Evolutionary conservation across 2,329 filamentous ascomycete species (phyloP), one percentile per base, ranked within the genome.

Genomic region (Lachnellula suecica): DNA sequence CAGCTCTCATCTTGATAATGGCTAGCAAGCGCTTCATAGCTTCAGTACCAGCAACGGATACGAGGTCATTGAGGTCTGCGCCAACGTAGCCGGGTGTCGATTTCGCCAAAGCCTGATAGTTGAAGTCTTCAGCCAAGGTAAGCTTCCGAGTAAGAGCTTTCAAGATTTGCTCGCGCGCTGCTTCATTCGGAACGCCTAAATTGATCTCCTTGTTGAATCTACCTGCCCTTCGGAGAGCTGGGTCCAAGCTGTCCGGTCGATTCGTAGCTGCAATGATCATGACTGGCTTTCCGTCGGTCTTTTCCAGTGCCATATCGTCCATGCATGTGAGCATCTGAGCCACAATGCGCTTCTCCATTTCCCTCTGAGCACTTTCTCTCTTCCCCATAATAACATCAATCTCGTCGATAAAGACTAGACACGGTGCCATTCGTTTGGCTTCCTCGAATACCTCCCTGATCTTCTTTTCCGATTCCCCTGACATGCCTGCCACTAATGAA

Each of bases 241-340:
- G 86, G 64, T 97, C 91, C 31, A 99, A 76, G 61, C 87, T 91
- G 64, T 96, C 91, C 0, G 91, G 88, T 31, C 88, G 80, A 67
- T 96, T 96, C 0, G 93, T 97, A 2, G 94, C 94, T 1, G 92
- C 94, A 46, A 97, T 80, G 13, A 96, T 89, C 27, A 97, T 87
- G 8, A 97, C 89, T 1, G 88, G 87, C 65, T 89, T 89, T 2
- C 84, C 85, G n/a, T 75, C 83, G 3, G 86, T 85, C 57, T 85
- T 84, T 50, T 89, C 84, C 57, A 88, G 76, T 34, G 83, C 79
- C 37, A 97, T 77, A 51, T 88, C 85, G 63, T 91, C 88, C 88
- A 97, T 95, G 52, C 91, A 95, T 19, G 88, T 87, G 51, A 90
- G 75, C 59, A 97, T 83, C 65, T 96, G 89, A 1, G 85, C 83